phyloP scores from a whole-genome alignment of 257 asterid species.

The Fraxinus excelsior region DNA sequence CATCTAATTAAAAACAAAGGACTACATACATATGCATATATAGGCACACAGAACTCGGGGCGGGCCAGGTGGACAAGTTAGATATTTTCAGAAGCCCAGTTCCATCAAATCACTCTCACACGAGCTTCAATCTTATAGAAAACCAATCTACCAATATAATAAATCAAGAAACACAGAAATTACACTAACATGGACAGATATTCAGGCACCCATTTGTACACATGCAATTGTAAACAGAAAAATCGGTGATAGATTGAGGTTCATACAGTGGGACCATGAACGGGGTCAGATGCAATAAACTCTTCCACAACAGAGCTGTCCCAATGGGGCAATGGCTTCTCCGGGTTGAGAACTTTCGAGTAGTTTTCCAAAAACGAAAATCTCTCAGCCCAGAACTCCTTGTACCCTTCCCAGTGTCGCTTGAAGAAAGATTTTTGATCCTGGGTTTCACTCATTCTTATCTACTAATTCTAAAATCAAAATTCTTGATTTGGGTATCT shows the following conservation, averaged over 20 bases:
- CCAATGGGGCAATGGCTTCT: constrained; percentile 79
- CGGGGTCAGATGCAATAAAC: constrained; percentile 74
- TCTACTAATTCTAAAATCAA: neutral
- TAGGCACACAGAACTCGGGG: neutral
- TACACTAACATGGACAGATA: neutral
- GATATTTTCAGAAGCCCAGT: neutral
- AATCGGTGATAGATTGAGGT: neutral
- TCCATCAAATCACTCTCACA: neutral
- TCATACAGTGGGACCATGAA: constrained; percentile 79
- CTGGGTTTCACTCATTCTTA: constrained; percentile 33
- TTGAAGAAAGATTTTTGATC: constrained; percentile 45
- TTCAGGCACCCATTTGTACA: neutral
- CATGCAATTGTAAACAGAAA: neutral
- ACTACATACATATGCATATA: neutral
- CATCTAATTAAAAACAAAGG: constrained; percentile 2
- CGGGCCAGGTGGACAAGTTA: neutral
- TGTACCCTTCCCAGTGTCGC: constrained; percentile 61
- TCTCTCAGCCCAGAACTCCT: constrained; percentile 73
- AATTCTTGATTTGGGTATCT: neutral
- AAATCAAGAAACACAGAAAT: neutral
- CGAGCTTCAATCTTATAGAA: no score
- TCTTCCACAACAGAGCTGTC: constrained; percentile 69
- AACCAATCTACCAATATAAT: neutral
- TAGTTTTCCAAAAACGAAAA: constrained; percentile 68
- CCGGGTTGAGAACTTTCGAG: constrained; percentile 65